Evolutionary conservation across 306 rosid species (phyloP).

Genomic region (Castanea sativa): DNA sequence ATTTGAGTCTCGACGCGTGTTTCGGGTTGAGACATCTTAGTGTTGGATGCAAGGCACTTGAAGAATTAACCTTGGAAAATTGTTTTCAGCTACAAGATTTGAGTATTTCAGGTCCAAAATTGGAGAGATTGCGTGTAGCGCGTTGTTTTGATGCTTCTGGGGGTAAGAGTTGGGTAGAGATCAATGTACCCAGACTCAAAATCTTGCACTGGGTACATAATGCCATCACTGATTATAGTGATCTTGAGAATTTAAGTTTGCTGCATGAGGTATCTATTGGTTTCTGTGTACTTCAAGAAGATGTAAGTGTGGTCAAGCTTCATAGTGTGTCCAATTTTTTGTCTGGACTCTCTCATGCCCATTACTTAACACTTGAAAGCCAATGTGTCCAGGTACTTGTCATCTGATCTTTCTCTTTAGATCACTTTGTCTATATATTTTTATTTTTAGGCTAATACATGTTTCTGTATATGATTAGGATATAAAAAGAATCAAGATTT

Average conservation of each 20-base stretch:
- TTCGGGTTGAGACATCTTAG: constrained; percentile 47
- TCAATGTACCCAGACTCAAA: constrained; percentile 46
- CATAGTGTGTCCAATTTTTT: constrained; percentile 50
- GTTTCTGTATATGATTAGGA: no score
- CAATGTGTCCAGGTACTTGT: constrained; percentile 60
- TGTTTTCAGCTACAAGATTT: constrained; percentile 52
- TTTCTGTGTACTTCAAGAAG: constrained; percentile 32
- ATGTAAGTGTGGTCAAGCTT: constrained; percentile 39
- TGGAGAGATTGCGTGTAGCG: constrained; percentile 35
- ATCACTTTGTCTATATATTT: neutral
- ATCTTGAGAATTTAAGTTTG: constrained; percentile 30
- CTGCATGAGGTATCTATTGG: constrained; percentile 55
- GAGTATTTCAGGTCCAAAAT: constrained; percentile 44
- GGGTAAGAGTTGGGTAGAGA: constrained; percentile 48
- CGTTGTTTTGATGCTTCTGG: constrained; percentile 51
- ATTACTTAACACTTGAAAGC: constrained; percentile 43
- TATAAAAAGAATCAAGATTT: no score
- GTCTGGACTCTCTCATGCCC: constrained; percentile 48
- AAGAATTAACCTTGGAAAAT: constrained; percentile 47
- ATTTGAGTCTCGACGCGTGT: constrained; percentile 46
- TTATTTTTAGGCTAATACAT: no score
- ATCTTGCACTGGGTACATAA: constrained; percentile 52
- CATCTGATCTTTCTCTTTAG: neutral
- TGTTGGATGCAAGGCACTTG: constrained; percentile 45
- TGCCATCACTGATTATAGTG: constrained; percentile 36